Conservation (phyloP, 2,329 filamentous ascomycete genomes). For the Penicillium sp. region DNA sequence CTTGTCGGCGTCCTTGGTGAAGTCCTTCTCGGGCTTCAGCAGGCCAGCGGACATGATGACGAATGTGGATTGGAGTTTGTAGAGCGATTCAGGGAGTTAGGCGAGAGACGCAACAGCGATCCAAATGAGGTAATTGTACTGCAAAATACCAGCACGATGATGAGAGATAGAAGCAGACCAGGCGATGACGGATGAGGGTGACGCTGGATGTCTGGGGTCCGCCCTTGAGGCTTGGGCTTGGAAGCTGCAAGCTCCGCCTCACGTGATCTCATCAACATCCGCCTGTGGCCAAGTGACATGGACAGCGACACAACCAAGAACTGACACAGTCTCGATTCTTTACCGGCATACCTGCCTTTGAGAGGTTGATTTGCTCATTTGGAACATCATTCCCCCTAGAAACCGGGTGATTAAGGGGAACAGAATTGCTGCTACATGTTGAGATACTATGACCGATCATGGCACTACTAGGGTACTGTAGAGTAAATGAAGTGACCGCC, state of each 20-base stretch:
- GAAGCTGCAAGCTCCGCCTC: constrained; percentile 35
- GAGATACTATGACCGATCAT: neutral
- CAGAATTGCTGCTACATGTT: too few species aligned
- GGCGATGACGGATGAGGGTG: constrained; percentile 21
- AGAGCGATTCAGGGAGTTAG: neutral
- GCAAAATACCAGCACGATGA: constrained; percentile 7
- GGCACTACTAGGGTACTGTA: neutral
- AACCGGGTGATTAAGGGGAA: too few species aligned
- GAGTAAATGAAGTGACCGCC: neutral
- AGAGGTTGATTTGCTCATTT: neutral
- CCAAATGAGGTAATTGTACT: neutral
- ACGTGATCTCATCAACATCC: constrained; percentile 32
- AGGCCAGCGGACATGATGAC: constrained; percentile 77
- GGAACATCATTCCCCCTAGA: neutral
- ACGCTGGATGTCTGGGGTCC: constrained; percentile 28
- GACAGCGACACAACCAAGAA: neutral
- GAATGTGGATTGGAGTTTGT: constrained; percentile 24
- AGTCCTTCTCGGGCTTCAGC: constrained; percentile 97
- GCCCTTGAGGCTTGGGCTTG: constrained; percentile 30
- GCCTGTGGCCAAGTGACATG: neutral
- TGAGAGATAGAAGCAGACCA: constrained; percentile 7
- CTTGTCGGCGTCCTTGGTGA: constrained; percentile 92
- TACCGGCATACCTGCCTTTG: neutral
- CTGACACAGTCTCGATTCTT: neutral
- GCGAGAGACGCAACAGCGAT: neutral